Conservation (phyloP, 148 eudicot species). For the Silene uniflora region DNA sequence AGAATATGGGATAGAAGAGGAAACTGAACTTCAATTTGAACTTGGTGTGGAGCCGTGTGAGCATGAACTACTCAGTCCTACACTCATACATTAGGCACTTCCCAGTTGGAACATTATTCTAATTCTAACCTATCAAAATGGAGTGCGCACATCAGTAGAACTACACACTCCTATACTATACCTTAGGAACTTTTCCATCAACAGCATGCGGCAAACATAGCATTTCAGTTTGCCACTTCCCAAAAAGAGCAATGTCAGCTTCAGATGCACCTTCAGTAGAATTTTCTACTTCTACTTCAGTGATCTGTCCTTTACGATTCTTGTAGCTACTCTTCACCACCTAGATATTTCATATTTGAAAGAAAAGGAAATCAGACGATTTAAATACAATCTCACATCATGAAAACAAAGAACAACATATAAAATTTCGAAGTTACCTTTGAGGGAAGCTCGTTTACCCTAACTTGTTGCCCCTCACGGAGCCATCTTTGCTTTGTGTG, state of each 20-base stretch:
- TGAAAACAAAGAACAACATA: neutral
- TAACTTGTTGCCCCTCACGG: constrained; percentile 84
- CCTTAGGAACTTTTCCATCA: constrained; percentile 94
- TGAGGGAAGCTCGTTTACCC: constrained; percentile 64
- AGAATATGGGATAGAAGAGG: too few relatives aligned
- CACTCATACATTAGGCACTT: too few relatives aligned
- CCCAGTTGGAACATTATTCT: too few relatives aligned
- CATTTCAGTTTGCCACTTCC: constrained; percentile 95
- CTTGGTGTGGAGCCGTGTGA: too few relatives aligned
- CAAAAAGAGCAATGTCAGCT: constrained; percentile 58
- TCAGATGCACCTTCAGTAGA: constrained; percentile 41
- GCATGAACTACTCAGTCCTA: too few relatives aligned
- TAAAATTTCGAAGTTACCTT: constrained; percentile 43
- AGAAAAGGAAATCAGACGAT: constrained; percentile 8
- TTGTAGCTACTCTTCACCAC: constrained; percentile 53
- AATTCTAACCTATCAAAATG: too few relatives aligned
- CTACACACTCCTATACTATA: constrained; percentile 12
- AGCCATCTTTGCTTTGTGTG: constrained; percentile 87
- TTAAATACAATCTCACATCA: constrained; percentile 1
- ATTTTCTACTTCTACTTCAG: constrained; percentile 44
- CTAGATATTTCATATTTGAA: constrained; percentile 30
- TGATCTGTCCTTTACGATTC: constrained; percentile 42
- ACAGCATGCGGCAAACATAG: constrained; percentile 78
- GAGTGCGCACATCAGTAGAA: too few relatives aligned
- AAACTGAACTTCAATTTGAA: too few relatives aligned